Base-by-base conservation (phyloP, 225 moss, liverwort and hornwort species). In the Anthoceros angustus region DNA sequence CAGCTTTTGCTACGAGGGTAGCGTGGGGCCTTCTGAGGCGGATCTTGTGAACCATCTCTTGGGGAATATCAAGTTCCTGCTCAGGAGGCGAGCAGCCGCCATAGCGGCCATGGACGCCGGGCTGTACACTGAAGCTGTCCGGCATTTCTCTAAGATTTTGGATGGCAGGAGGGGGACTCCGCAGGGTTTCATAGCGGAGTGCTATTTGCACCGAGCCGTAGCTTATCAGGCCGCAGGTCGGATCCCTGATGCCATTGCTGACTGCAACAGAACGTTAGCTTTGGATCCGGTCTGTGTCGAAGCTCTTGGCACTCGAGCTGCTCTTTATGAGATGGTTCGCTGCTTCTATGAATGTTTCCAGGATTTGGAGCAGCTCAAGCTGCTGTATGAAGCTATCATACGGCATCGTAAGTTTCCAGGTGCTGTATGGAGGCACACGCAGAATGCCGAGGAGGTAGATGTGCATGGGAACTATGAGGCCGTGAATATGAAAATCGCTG, bases 111-210 rank as follows among this genome's bases (percentile, higher is more conserved):
- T 81, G 81, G 81, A 81, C 62, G 81, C 75, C 7, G 81, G 81
- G 0, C 73, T 81, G 9, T 81, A 78, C 23, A 75, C 73, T 0
- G 78, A 81, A 60, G 78, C 81, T 14, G 75, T 81, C 9, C 73
- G 81, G 4, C 81, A 81, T 48, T 81, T 81, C 45, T 78, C 81
- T 10, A 81, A 81, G 45, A 81, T 81, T 46, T 64, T 81, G 0
- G 78, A 81, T 40, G 81, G 81, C 12, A 69, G 81, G 63, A 69
- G 81, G 43, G 81, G 81, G 12, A 81, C 75, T 62, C 78, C 78
- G 3, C 78, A 81, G 69, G 81, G 81, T 26, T 81, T 81, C 63
- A 81, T 78, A 3, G 81, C 81, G 2, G 81, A 81, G 71, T 81
- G 81, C 55, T 81, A 81, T 43, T 71, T 81, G 16, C 77, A 78